Percentiles rank a stretch among this genome's conserved stretches.
Conservation (phyloP, 805 yeast species). For the Osmozyma mogii region DNA sequence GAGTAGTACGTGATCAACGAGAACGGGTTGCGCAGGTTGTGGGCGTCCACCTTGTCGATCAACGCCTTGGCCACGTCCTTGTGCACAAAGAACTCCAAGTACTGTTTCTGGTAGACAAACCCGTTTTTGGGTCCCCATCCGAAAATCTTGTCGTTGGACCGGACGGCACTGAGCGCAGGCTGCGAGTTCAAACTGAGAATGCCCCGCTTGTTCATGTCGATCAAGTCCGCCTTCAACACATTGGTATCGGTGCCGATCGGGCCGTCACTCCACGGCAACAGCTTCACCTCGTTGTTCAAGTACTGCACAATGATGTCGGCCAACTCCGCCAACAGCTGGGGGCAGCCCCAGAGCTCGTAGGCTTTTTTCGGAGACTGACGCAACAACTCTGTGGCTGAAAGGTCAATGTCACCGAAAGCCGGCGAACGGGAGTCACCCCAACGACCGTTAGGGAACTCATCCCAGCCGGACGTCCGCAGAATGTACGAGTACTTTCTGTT, state of each 20-base stretch:
- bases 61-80: slow-evolving; percentile 34
- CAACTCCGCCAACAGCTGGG: slow-evolving; percentile 52
- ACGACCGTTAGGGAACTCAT: slow-evolving; percentile 97
- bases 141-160: slow-evolving; percentile 58
- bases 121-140: slow-evolving; percentile 98
- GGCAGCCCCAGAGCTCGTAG: slow-evolving; percentile 82
- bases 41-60: slow-evolving; percentile 33
- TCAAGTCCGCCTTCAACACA: slow-evolving; percentile 49
- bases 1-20: slow-evolving; percentile 68
- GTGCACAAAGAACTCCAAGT: slow-evolving; percentile 77
- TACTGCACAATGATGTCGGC: slow-evolving; percentile 59
- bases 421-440: slow-evolving; percentile 99
- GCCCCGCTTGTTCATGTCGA: slow-evolving; percentile 57
- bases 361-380: slow-evolving; percentile 80
- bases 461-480: slow-evolving; percentile 89
- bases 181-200: slow-evolving; percentile 86
- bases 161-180: slow-evolving; percentile 79
- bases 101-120: slow-evolving; percentile 90
- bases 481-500: slow-evolving; percentile 86
- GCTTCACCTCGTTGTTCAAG: slow-evolving; percentile 58
- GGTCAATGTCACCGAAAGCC: slow-evolving; percentile 86
- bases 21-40: slow-evolving; percentile 32
- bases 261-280: slow-evolving; percentile 95
- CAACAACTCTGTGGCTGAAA: slow-evolving; percentile 69
- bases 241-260: slow-evolving; percentile 72